Evolutionary conservation across 176 grass and related monocot species (phyloP).

Genomic region (Neostapfia colusana): DNA sequence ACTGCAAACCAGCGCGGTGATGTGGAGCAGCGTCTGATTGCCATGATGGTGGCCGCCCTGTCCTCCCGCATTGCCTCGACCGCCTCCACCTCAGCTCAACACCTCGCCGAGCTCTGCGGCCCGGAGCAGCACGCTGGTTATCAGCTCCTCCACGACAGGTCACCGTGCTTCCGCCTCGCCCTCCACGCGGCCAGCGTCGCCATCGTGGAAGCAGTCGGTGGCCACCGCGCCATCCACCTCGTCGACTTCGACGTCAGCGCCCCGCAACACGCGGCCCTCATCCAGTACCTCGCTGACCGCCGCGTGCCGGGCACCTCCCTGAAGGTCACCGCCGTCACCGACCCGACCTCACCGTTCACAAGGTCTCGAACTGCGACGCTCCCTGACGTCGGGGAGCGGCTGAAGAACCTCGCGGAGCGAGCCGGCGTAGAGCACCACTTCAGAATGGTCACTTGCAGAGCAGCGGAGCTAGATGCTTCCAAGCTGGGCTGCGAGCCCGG

Average conservation of each 20-base stretch:
- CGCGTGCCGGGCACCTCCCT: constrained; percentile 39
- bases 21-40: constrained; percentile 69
- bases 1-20: constrained; percentile 50
- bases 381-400: constrained; percentile 38
- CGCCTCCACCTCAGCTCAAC: not conserved
- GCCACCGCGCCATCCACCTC: constrained; percentile 58
- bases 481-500: constrained; percentile 57
- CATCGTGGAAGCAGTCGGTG: constrained; percentile 52
- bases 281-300: constrained; percentile 61
- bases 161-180: constrained; percentile 76
- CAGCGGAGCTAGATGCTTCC: constrained; percentile 53
- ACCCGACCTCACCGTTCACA: constrained; percentile 70
- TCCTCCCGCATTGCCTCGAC: constrained; percentile 54
- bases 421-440: constrained; percentile 56
- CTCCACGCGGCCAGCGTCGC: constrained; percentile 69
- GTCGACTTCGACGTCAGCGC: constrained; percentile 80
- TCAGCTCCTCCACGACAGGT: constrained; percentile 59
- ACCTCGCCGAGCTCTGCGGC: constrained; percentile 53
- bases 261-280: constrained; percentile 62
- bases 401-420: constrained; percentile 57
- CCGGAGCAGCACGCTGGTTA: constrained; percentile 49
- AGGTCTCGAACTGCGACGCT: constrained; percentile 15
- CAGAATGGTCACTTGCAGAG: constrained; percentile 49
- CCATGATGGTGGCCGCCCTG: constrained; percentile 67
- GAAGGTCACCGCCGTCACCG: constrained; percentile 66